Conservation (phyloP, 2,329 filamentous ascomycete genomes). For the Botrytis hyacinthi region DNA sequence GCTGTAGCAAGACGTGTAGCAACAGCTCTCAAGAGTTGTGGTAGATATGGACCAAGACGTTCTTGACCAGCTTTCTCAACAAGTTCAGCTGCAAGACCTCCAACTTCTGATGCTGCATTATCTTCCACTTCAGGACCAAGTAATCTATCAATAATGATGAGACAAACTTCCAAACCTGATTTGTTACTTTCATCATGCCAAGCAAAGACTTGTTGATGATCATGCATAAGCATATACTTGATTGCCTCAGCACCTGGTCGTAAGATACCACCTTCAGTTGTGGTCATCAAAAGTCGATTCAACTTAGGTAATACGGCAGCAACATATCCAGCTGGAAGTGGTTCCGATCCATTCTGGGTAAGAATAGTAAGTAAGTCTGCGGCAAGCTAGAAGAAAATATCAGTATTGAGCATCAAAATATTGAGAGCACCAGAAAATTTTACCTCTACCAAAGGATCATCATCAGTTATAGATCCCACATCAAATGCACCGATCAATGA, state of each 20-base stretch:
- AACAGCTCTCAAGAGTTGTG: slow-evolving; percentile 84
- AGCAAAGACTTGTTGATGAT: slow-evolving; percentile 82
- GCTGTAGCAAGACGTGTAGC: slow-evolving; percentile 81
- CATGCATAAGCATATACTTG: slow-evolving; percentile 86
- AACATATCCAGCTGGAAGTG: slow-evolving; percentile 83
- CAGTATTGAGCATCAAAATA: slow-evolving; percentile 25
- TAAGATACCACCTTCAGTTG: slow-evolving; percentile 82
- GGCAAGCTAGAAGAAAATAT: slow-evolving; percentile 55
- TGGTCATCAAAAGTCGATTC: slow-evolving; percentile 75
- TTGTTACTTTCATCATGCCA: slow-evolving; percentile 81
- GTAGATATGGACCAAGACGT: slow-evolving; percentile 83
- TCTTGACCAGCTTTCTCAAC: slow-evolving; percentile 95
- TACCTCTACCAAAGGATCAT: slow-evolving; percentile 77
- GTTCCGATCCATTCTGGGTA: slow-evolving; percentile 77
- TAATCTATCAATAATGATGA: slow-evolving; percentile 89
- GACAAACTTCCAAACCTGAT: slow-evolving; percentile 80
- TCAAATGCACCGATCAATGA: slow-evolving; percentile 87
- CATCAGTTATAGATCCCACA: slow-evolving; percentile 78
- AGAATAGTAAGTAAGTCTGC: slow-evolving; percentile 80
- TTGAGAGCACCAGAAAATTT: slow-evolving; percentile 29
- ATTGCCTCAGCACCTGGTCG: slow-evolving; percentile 82
- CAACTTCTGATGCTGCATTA: slow-evolving; percentile 92
- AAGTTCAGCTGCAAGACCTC: slow-evolving; percentile 86
- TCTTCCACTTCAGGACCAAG: slow-evolving; percentile 84
- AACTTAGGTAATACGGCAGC: slow-evolving; percentile 84